Base-by-base conservation (phyloP, 495 filamentous ascomycete species). In the Neurospora sp. region DNA sequence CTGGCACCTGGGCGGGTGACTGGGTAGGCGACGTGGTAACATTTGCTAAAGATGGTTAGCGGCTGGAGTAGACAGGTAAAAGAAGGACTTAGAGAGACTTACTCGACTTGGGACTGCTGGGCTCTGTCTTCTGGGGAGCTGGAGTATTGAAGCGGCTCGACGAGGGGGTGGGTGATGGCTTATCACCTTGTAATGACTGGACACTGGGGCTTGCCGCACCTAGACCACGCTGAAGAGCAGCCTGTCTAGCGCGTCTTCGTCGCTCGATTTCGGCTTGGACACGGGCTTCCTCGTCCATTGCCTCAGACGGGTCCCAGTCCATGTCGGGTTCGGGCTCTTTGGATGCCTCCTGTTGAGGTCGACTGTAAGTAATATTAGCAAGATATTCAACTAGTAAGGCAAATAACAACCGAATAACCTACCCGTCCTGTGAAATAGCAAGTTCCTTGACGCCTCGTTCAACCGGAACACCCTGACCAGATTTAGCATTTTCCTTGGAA, bases 181-280 rank as follows among this genome's bases (percentile, higher is more conserved):
- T 88, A 71, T 86, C 87, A 70, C 86, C 87, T 74, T 92, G 89
- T 44, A 96, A 82, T 70, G 92, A 92, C 81, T 96, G 93, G 20
- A 95, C 88, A 75, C 96, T 84, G 5, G 92, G 92, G 9, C 90
- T 92, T 70, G 90, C 87, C 66, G 88, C 89, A 79, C 89, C 89
- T 78, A 94, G 91, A 80, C 92, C 96, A 76, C 94, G 77, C 62
- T 79, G 93, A 79, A 93, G 90, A 76, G 97, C 93, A 37, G 93
- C 94, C 84, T 97, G 94, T 75, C 96, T 91, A 66, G 91, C 89
- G 76, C 91, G 94, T 12, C 93, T 91, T 71, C 95, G 92, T 78
- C 95, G 92, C 80, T 97, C 93, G 76, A 97, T 90, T 76, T 94
- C 86, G 71, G 90, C 87, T 72, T 90, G 75, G 20, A 76, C 77